Evolutionary conservation across 257 asterid genomes (phyloP), one percentile per base, ranked within the genome.

Genomic region (Capsicum rhomboideum): DNA sequence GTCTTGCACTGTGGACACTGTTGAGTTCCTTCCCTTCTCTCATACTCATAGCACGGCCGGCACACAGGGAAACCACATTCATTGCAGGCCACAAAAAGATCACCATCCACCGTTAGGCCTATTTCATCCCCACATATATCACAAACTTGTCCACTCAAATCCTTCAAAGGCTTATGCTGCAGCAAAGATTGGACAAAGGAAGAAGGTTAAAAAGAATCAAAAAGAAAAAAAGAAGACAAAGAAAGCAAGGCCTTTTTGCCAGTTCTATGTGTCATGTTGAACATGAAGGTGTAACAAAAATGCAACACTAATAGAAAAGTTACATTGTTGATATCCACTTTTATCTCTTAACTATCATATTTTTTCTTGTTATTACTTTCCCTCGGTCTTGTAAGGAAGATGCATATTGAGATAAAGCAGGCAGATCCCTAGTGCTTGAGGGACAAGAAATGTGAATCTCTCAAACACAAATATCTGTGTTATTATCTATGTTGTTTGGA

Each of bases 51-150:
- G 92, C 98, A 96, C 2, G 98, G 98, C 74, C 99, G 88, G 88
- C 99, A 96, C 66, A 85, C 99, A 0, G 99, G 99, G 83, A 96
- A 96, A 55, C 99, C 99, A 71, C 99, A 96, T 55, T 96, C 99
- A 44, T 96, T 91, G 85, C 98, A 96, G 64, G 99, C 99, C 29
- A 96, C 98, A 18, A 96, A 94, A 75, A 96, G 94, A 79, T 96
- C 99, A 11, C 98, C 97, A 6, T 94, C 98, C 7, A 94, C 98
- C 0, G 97, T 96, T 13, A 93, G 85, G 31, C 99, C 99, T n/a
- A 93, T 88, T 84, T 91, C 94, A 86, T 96, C 99, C 4, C 98
- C 97, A 83, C 99, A 96, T 87, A 94, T 96, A 88, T 96, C 99
- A 87, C 99, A 96, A 20, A 90, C 97, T 91, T 96, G 99, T 34